Conservation (phyloP, 768 basidiomycete genomes). For the Melanogaster broomeanus region DNA sequence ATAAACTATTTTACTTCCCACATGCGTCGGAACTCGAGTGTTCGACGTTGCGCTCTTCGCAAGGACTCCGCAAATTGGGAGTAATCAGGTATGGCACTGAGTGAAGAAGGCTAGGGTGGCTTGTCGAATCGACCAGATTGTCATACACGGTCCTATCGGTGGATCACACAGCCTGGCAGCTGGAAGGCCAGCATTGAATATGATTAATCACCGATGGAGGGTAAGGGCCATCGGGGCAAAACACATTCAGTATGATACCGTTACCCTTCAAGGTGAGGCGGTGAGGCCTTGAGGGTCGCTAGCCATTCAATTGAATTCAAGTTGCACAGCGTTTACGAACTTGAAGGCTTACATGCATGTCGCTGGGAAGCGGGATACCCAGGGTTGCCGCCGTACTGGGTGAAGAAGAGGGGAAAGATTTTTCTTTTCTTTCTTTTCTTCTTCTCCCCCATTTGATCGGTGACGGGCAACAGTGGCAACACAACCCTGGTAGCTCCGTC, state of each 20-base stretch:
- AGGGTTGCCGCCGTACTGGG: too few species aligned
- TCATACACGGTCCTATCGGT: slow-evolving; percentile 5
- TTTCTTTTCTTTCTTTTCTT: too few species aligned
- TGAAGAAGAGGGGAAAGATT: slow-evolving; percentile 48
- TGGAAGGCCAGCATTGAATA: slow-evolving; percentile 3
- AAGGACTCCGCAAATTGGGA: slow-evolving; percentile 11
- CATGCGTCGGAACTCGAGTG: background rate
- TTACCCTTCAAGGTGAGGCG: too few species aligned
- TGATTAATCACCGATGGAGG: slow-evolving; percentile 1
- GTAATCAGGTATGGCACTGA: too few species aligned
- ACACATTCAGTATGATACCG: slow-evolving; percentile 25
- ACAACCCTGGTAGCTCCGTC: slow-evolving; percentile 6
- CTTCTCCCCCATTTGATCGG: too few species aligned
- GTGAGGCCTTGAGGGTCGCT: too few species aligned
- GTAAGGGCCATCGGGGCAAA: slow-evolving; percentile 2
- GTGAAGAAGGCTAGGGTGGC: too few species aligned
- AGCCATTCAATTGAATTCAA: too few species aligned
- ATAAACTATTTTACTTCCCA: background rate
- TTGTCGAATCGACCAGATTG: slow-evolving; percentile 1
- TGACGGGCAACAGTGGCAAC: slow-evolving; percentile 5
- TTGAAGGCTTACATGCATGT: too few species aligned
- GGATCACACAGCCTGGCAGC: slow-evolving; percentile 7
- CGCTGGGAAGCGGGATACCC: too few species aligned
- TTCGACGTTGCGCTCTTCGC: background rate
- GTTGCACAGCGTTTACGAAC: too few species aligned